Evolutionary conservation across 441 rosid genomes (phyloP).

Genomic region (Omphalea diandra): DNA sequence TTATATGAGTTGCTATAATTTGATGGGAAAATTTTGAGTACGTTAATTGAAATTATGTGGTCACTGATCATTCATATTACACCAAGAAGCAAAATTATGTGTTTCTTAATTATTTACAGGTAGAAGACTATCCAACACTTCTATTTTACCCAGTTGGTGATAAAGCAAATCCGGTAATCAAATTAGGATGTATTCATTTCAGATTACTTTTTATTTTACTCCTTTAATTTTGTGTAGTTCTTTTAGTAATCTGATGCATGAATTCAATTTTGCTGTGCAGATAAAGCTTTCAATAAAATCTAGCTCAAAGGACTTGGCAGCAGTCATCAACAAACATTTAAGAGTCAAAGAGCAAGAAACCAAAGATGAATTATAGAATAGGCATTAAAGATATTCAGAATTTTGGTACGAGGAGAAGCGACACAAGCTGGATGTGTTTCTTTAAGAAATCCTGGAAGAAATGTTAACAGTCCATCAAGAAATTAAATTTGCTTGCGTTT

Average conservation of each 20-base stretch:
- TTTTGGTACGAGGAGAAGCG: neutral
- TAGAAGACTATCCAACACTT: conserved; percentile 66
- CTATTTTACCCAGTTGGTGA: conserved; percentile 61
- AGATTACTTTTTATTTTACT: neutral
- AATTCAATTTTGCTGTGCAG: conserved; percentile 35
- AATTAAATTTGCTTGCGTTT: conserved; percentile 3
- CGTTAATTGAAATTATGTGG: neutral
- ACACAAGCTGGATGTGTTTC: conserved; percentile 15
- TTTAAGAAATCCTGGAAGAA: conserved; percentile 19
- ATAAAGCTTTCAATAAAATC: conserved; percentile 58
- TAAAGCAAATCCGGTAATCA: conserved; percentile 71
- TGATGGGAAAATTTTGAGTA: neutral
- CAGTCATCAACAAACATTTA: conserved; percentile 42
- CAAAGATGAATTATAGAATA: conserved; percentile 78
- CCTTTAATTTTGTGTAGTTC: neutral
- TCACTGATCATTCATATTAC: neutral
- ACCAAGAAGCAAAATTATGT: conserved; percentile 5
- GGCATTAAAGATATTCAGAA: conserved; percentile 3
- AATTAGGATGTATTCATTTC: conserved; percentile 1
- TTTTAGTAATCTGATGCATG: conserved; percentile 12
- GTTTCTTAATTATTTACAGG: conserved; percentile 41
- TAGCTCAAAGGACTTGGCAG: conserved; percentile 61
- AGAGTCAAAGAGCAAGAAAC: conserved; percentile 38
- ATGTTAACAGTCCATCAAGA: neutral
- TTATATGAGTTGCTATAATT: neutral